Base-by-base conservation (phyloP, 2,329 filamentous ascomycete genomes). In the Xylariaceae sp. region DNA sequence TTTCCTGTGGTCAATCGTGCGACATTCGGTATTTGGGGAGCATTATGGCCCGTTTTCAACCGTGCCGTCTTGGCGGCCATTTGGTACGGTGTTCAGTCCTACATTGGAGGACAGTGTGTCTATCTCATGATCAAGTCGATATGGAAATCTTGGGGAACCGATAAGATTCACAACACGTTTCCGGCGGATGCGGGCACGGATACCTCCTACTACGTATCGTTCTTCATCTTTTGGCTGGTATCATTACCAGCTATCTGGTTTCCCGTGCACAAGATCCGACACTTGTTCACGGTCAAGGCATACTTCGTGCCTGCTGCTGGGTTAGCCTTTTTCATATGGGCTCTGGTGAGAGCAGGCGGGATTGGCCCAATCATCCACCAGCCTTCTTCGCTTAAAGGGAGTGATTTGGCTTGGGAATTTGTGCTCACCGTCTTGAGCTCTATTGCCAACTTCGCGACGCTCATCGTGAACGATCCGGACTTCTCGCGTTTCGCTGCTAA, bases 241-340 rank as follows among this genome's bases (percentile, higher is more conserved):
- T 92, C 88, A 1, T 76, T 96, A 1, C 90, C 91, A 0, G 90
- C 90, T 17, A 86, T 96, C 55, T 96, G 88, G 86, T 92, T 94
- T 60, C 90, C 90, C 0, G 90, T 96, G 1, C 89, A 96, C 71
- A 83, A 93, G 72, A 86, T 96, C 63, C 84, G 91, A 42, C 91
- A 96, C 68, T 75, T 96, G 4, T 96, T 96, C 73, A 96, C 91
- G 0, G 88, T 90, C 65, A 97, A 97, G 73, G 85, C 92, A 0
- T 88, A 84, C 65, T 82, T 95, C 54, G 91, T 94, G 0, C 92
- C 92, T 0, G 78, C 80, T 36, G 90, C 90, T n/a, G 91, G 88
- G 46, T 77, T 96, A 45, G 84, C 88, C 13, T 94, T 94, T 69
- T 88, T 96, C 69, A 87, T 90, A 64, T 97, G 92, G 92, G 82